A percentile compares a stretch with the other conserved stretches of the same genome.
These are phyloP conservation scores for Aspergillus tanneri DNA, from an alignment of 2,329 filamentous ascomycete species.

Conservation along the genomic window DNA sequence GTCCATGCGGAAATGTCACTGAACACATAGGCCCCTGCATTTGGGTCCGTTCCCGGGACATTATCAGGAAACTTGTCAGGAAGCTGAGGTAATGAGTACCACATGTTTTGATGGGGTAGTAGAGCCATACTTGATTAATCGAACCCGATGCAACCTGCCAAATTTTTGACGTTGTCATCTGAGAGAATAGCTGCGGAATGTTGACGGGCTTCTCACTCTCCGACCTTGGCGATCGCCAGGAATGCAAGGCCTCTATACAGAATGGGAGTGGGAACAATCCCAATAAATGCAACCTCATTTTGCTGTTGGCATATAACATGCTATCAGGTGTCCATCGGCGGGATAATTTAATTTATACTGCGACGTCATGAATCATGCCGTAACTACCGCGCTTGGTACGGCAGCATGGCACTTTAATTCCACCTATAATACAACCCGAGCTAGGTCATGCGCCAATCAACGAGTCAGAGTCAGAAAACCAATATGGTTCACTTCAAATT, in stretches of 20 bases:
- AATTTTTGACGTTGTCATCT: not conserved
- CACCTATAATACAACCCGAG: not conserved
- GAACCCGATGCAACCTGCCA: not conserved
- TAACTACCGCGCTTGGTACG: not conserved
- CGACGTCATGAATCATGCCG: not conserved
- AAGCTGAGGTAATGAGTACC: not conserved
- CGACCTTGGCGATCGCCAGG: not conserved
- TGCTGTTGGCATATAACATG: not conserved
- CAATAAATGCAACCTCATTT: not conserved
- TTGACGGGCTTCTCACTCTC: not conserved
- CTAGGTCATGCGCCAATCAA: too few relatives aligned
- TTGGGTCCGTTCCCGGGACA: conserved; percentile 14
- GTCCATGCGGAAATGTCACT: conserved; percentile 24
- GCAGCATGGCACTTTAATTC: not conserved
- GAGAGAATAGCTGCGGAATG: not conserved
- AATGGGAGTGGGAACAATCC: not conserved
- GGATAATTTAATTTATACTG: not conserved
- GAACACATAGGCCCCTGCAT: conserved; percentile 13
- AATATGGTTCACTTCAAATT: not conserved
- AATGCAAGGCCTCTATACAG: not conserved
- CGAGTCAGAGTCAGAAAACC: not conserved
- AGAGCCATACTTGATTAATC: not conserved
- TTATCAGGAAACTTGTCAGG: conserved; percentile 3
- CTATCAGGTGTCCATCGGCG: not conserved
- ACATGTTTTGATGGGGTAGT: not conserved